A percentile compares a stretch with the other conserved stretches of the same genome.
phyloP scores from a whole-genome alignment of 1,284 basidiomycete genomes.

The Sporisorium reilianum region DNA sequence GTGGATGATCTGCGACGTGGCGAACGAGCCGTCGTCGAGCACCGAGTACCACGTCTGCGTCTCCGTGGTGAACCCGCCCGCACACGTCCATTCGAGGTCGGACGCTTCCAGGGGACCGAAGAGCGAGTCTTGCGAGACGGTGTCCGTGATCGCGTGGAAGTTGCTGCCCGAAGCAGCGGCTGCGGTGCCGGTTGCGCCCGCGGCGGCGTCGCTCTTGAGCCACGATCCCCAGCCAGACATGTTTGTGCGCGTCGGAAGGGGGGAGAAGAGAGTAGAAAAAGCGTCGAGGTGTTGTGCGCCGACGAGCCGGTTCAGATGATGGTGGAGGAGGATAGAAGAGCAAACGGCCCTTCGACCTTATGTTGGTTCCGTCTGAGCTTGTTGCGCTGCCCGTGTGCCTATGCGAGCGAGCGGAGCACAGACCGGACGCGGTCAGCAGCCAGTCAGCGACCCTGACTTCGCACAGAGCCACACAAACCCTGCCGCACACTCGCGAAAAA shows the following conservation, averaged over 20 bases:
- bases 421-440: neutral
- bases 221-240: slow-evolving; percentile 68
- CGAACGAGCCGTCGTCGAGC: slow-evolving; percentile 82
- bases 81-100: slow-evolving; percentile 86
- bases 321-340: neutral
- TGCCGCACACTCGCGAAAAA: neutral
- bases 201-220: slow-evolving; percentile 51
- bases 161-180: slow-evolving; percentile 53
- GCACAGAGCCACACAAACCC: neutral
- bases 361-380: neutral
- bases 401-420: slow-evolving; percentile 12
- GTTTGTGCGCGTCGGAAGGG: slow-evolving; percentile 3
- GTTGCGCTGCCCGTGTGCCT: neutral
- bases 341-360: neutral
- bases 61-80: slow-evolving; percentile 87
- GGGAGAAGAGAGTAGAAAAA: neutral
- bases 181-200: slow-evolving; percentile 16
- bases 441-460: slow-evolving; percentile 10
- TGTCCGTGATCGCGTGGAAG: slow-evolving; percentile 65
- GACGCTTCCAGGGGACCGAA: slow-evolving; percentile 77
- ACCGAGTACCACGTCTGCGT: slow-evolving; percentile 91
- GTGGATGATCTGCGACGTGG: slow-evolving; percentile 95
- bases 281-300: neutral
- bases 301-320: neutral
- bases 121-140: slow-evolving; percentile 70